Percentiles rank a stretch among this genome's conserved stretches.
Evolutionary conservation across 768 basidiomycete species (phyloP).

Genomic region (Mycena polygramma): DNA sequence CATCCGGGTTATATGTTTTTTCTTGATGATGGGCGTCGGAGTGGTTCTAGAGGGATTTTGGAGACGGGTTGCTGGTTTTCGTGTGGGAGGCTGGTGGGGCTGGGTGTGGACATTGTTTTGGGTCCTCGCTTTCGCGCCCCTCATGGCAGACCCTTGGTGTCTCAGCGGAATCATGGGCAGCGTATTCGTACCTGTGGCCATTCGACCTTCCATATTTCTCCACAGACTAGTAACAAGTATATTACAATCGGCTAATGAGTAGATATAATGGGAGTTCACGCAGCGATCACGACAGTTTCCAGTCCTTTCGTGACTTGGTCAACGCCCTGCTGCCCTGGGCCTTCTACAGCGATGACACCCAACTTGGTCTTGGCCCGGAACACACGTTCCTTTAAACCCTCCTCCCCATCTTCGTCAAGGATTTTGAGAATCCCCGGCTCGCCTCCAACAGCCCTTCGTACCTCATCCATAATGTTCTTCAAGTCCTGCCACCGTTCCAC

Average conservation of each 20-base stretch:
- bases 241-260: not conserved
- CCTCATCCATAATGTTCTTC: slow-evolving; percentile 65
- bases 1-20: slow-evolving; percentile 63
- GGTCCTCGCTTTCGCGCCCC: slow-evolving; percentile 60
- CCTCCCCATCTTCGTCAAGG: slow-evolving; percentile 53
- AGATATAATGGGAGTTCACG: not conserved
- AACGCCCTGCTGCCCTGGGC: not conserved
- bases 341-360: slow-evolving; percentile 30
- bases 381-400: slow-evolving; percentile 54
- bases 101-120: slow-evolving; percentile 65
- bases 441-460: slow-evolving; percentile 62
- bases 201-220: slow-evolving; percentile 48
- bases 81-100: slow-evolving; percentile 63
- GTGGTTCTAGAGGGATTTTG: slow-evolving; percentile 63
- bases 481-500: slow-evolving; percentile 58
- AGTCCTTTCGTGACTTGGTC: slow-evolving; percentile 1
- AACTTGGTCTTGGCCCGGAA: slow-evolving; percentile 52
- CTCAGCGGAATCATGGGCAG: slow-evolving; percentile 57
- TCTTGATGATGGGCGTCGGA: slow-evolving; percentile 69
- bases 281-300: slow-evolving; percentile 4
- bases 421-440: slow-evolving; percentile 57
- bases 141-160: slow-evolving; percentile 66
- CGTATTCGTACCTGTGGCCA: slow-evolving; percentile 50
- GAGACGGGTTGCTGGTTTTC: slow-evolving; percentile 57
- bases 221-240: slow-evolving; percentile 20